Evolutionary conservation across 306 rosid genomes (phyloP), one percentile per base, ranked within the genome.

Genomic region (Cicer bijugum): DNA sequence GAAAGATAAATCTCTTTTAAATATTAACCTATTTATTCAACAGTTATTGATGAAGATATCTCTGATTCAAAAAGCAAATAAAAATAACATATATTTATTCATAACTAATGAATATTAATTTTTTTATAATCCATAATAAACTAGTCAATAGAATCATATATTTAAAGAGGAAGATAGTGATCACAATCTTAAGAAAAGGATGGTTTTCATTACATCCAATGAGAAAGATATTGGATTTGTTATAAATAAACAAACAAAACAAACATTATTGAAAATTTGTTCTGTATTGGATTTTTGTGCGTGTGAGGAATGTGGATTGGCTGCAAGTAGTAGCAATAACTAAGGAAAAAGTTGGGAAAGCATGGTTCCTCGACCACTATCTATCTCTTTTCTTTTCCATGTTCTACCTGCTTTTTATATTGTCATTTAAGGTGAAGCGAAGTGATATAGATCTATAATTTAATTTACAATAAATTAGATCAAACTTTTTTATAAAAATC

Each of bases 281-380:
- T 78, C 35, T 40, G 45, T 76, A 71, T 62, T 84, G 74, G 71
- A 75, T 74, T 74, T 77, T 73, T 15, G 80, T 84, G 66, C 69
- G 59, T 67, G 60, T 9, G 67, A 63, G 9, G 74, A 44, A 46
- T 71, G 62, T 42, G 66, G 65, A 83, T 84, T 81, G 82, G 83
- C 12, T 75, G 83, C 84, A 78, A 78, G 62, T 75, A 77, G 82
- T 73, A 46, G 55, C 83, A 66, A 71, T 66, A 80, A 10, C 71
- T 53, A 52, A 58, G 67, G 67, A 68, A 69, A 81, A 71, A 46
- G 45, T 59, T 70, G 74, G 8, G 23, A 61, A 61, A 61, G 67
- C 46, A 61, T 64, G 44, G 85, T 82, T 82, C 82, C 48, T 71
- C 19, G n/a, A 67, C 73, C 79, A 77, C 82, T 82, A 59, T 67